Percentiles rank a stretch among this genome's conserved stretches.
phyloP scores from a whole-genome alignment of 306 rosid genomes.

The Morella rubra region DNA sequence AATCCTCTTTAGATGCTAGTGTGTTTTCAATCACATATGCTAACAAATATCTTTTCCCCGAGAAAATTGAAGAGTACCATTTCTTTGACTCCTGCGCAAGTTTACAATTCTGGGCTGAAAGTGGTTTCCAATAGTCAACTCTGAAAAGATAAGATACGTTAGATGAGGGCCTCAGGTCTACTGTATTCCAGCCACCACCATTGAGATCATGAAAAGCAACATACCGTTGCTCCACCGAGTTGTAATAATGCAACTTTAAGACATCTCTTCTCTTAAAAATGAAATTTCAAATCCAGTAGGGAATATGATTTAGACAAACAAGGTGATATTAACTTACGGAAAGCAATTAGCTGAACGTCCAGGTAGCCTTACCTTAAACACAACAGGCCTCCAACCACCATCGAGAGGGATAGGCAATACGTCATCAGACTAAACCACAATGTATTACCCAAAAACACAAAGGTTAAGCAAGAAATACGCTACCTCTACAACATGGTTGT shows the following conservation, averaged over 20 bases:
- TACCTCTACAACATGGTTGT: background rate
- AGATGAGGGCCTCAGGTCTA: background rate
- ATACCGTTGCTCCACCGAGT: background rate
- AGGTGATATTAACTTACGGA: background rate
- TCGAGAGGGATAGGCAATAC: background rate
- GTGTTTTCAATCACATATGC: slow-evolving; percentile 4
- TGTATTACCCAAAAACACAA: background rate
- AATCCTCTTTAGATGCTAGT: background rate
- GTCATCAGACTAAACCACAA: slow-evolving; percentile 6
- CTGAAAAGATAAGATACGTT: slow-evolving; percentile 30
- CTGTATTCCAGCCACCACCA: background rate
- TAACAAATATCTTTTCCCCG: background rate
- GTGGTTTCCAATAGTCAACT: slow-evolving; percentile 36
- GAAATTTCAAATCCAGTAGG: background rate
- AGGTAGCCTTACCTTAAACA: background rate
- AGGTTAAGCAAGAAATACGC: background rate
- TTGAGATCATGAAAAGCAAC: background rate
- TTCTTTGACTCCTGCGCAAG: slow-evolving; percentile 26
- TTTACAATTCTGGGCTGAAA: slow-evolving; percentile 39
- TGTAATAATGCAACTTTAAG: background rate
- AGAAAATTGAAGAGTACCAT: slow-evolving; percentile 31
- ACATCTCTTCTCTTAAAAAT: background rate
- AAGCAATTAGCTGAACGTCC: background rate
- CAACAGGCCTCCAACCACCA: background rate
- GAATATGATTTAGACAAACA: background rate